Base-by-base conservation (phyloP, 2,329 filamentous ascomycete species). In the Calonectria henricotiae region DNA sequence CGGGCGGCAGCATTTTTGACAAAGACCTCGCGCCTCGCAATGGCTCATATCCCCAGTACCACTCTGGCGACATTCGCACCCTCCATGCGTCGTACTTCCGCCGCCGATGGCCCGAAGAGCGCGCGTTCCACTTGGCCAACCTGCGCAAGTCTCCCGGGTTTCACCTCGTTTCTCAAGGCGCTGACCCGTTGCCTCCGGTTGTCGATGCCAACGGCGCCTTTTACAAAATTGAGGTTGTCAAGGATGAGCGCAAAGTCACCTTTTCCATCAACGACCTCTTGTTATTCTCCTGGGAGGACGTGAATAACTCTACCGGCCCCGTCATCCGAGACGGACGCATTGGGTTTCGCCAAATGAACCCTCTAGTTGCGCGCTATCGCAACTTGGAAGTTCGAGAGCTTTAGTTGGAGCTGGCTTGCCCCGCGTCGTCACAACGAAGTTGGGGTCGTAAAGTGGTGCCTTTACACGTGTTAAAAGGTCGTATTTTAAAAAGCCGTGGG, bases 21-120 rank as follows among this genome's bases (percentile, higher is more conserved):
- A 65, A 72, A 17, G 65, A 39, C 20, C 67, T 77, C 4, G 65
- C 68, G 0, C 73, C 75, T 0, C 72, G 75, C 27, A 77, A 77
- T 6, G 75, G 75, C 0, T 72, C 75, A 5, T 77, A 77, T 58
- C 66, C 75, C 1, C 75, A 77, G 9, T 77, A 77, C 20, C 75
- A 77, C 62, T 77, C 75, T 0, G 54, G 75, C 61, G 75, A 77
- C 7, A 77, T 77, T 0, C 73, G 69, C 1, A 77, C 75, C 30
- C 32, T 77, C 1, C 75, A 77, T 8, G 72, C 72, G 2, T 77
- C 75, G 3, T 77, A 77, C 35, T 77, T 77, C 13, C 75, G 75
- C 5, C 75, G 75, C 4, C 69, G 75, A 32, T 77, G 75, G 75
- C 73, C 73, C 0, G 75, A 76, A 5, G 75, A 77, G 67, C 58